Conservation (phyloP, 2,329 filamentous ascomycete species). For the Phoma sp. region DNA sequence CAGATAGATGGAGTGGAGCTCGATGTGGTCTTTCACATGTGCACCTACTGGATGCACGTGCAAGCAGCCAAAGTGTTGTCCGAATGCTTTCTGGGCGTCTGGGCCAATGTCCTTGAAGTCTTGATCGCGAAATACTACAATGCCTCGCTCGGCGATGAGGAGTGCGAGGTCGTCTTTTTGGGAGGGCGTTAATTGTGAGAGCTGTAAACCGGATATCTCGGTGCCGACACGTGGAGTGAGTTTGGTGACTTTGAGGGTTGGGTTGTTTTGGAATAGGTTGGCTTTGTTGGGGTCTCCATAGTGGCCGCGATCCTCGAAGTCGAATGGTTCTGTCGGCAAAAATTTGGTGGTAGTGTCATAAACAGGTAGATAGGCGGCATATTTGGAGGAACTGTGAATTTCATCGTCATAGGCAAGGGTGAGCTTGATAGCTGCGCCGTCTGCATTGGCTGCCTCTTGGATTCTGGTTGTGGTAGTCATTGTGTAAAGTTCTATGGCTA, state of each 20-base stretch:
- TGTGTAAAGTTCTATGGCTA: neutral
- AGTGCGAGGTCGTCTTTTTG: constrained; percentile 56
- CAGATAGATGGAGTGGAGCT: constrained; percentile 33
- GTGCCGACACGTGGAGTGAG: constrained; percentile 38
- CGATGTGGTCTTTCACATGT: constrained; percentile 35
- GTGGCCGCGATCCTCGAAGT: constrained; percentile 50
- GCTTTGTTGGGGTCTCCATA: constrained; percentile 52
- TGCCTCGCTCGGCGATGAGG: constrained; percentile 45
- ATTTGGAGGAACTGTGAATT: constrained; percentile 39
- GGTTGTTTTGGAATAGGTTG: constrained; percentile 47
- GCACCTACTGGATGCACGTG: constrained; percentile 33
- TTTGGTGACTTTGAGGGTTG: constrained; percentile 28
- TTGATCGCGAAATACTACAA: constrained; percentile 55
- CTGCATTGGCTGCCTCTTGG: constrained; percentile 25
- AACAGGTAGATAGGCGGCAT: constrained; percentile 45
- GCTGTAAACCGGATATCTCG: constrained; percentile 47
- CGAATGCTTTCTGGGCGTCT: constrained; percentile 51
- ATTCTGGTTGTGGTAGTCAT: constrained; percentile 23
- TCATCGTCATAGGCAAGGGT: constrained; percentile 30
- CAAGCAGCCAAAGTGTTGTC: constrained; percentile 51
- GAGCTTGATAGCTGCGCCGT: constrained; percentile 30
- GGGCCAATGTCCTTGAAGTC: constrained; percentile 56
- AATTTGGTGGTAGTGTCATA: constrained; percentile 47
- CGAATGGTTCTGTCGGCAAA: constrained; percentile 49
- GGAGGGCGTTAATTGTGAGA: constrained; percentile 50